Evolutionary conservation across 2,329 filamentous ascomycete species (phyloP).

Genomic region (Penicillium glabrum): DNA sequence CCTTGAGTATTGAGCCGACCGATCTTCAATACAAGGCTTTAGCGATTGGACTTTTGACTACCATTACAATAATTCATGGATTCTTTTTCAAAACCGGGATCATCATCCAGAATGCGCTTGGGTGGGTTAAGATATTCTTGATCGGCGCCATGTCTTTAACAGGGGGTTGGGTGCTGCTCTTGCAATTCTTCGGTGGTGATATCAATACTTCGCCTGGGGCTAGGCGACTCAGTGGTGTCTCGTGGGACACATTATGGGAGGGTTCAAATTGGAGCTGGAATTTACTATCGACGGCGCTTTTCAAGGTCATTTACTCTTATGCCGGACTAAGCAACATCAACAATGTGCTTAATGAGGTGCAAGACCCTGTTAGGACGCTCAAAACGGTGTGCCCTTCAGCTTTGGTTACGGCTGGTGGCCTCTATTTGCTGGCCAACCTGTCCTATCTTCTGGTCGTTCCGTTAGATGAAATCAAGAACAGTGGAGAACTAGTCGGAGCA

Average conservation of each 20-base stretch:
- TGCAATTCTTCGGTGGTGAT: conserved; percentile 32
- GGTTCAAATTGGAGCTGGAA: conserved; percentile 70
- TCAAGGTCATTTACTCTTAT: conserved; percentile 68
- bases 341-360: conserved; percentile 71
- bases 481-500: conserved; percentile 67
- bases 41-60: conserved; percentile 57
- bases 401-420: conserved; percentile 59
- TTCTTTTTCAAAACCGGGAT: conserved; percentile 59
- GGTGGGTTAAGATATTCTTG: conserved; percentile 63
- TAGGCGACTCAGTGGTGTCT: conserved; percentile 5
- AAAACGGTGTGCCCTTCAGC: conserved; percentile 62
- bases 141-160: conserved; percentile 63
- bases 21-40: conserved; percentile 57
- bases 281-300: conserved; percentile 63
- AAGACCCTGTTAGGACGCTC: conserved; percentile 65
- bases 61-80: conserved; percentile 60
- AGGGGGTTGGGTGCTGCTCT: conserved; percentile 59
- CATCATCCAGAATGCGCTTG: conserved; percentile 60
- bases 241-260: conserved; percentile 60
- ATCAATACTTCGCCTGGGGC: neutral
- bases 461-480: conserved; percentile 64
- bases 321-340: conserved; percentile 66
- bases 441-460: conserved; percentile 66
- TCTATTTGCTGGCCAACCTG: conserved; percentile 69
- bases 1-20: conserved; percentile 52